Conservation (phyloP, 176 grass and related monocot genomes). For the Aegilops bicornis region DNA sequence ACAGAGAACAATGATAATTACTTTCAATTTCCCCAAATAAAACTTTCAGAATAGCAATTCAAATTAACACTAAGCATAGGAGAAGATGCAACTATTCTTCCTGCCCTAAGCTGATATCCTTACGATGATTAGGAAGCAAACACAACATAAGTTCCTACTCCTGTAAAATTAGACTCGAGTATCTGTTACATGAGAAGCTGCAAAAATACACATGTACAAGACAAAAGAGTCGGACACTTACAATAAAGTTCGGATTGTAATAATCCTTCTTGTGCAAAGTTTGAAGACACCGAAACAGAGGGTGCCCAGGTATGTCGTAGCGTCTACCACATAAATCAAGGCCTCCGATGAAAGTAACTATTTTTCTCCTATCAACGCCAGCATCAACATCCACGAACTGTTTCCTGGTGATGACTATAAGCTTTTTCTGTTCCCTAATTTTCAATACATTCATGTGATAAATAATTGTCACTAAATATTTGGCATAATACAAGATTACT, state of each 20-base stretch:
- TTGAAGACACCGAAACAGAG: slow-evolving; percentile 65
- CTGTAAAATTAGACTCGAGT: neutral
- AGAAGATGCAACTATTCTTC: neutral
- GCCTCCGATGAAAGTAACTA: slow-evolving; percentile 78
- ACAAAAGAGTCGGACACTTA: slow-evolving; percentile 23
- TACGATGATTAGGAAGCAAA: neutral
- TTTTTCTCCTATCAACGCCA: slow-evolving; percentile 67
- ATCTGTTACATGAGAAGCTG: neutral
- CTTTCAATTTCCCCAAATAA: neutral
- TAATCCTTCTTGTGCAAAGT: slow-evolving; percentile 86
- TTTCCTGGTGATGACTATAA: slow-evolving; percentile 96
- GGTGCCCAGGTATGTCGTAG: slow-evolving; percentile 23
- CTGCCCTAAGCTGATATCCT: neutral
- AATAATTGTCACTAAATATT: slow-evolving; percentile 21
- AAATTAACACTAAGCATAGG: neutral
- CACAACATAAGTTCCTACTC: neutral
- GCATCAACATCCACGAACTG: slow-evolving; percentile 77
- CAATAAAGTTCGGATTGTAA: slow-evolving; percentile 78
- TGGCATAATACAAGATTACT: neutral
- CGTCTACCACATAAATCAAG: slow-evolving; percentile 75
- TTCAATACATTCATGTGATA: slow-evolving; percentile 4
- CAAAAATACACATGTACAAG: neutral
- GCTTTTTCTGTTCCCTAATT: slow-evolving; percentile 75
- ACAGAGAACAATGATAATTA: slow-evolving; percentile 13
- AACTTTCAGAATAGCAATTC: neutral